These are phyloP conservation scores for Podaxis pistillaris DNA, from an alignment of 768 basidiomycete genomes.

Conservation along the genomic window DNA sequence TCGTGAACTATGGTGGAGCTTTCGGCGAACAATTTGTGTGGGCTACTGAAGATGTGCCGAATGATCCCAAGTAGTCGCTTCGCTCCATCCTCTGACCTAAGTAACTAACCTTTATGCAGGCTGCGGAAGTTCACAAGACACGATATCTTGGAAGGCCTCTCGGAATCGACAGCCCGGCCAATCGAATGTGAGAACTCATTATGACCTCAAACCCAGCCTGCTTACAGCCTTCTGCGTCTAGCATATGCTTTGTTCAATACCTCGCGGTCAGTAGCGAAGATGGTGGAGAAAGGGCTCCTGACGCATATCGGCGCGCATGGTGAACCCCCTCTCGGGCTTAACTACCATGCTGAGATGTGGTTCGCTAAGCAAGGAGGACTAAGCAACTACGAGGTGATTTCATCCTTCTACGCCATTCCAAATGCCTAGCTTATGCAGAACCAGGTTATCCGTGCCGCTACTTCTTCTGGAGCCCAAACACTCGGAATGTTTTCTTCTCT, in stretches of 20 bases:
- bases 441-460: constrained; percentile 69
- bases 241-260: constrained; percentile 70
- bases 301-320: constrained; percentile 76
- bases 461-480: constrained; percentile 60
- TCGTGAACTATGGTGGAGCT: constrained; percentile 76
- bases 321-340: constrained; percentile 68
- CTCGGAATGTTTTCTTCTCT: constrained; percentile 61
- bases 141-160: constrained; percentile 56
- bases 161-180: constrained; percentile 63
- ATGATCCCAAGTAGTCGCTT: constrained; percentile 60
- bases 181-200: constrained; percentile 44
- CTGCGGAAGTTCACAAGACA: constrained; percentile 64
- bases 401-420: neutral
- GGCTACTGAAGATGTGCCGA: constrained; percentile 63
- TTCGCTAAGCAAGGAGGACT: constrained; percentile 64
- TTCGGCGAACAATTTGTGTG: constrained; percentile 69
- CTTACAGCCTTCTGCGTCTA: constrained; percentile 23
- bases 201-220: neutral
- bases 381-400: constrained; percentile 62
- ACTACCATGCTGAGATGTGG: constrained; percentile 75
- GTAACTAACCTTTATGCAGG: constrained; percentile 31
- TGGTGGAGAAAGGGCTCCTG: constrained; percentile 61
- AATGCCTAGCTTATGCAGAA: neutral
- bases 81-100: neutral
- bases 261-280: constrained; percentile 63